Evolutionary conservation across 345 rosid genomes (phyloP), one percentile per base, ranked within the genome.

Genomic region (Theobroma cacao): DNA sequence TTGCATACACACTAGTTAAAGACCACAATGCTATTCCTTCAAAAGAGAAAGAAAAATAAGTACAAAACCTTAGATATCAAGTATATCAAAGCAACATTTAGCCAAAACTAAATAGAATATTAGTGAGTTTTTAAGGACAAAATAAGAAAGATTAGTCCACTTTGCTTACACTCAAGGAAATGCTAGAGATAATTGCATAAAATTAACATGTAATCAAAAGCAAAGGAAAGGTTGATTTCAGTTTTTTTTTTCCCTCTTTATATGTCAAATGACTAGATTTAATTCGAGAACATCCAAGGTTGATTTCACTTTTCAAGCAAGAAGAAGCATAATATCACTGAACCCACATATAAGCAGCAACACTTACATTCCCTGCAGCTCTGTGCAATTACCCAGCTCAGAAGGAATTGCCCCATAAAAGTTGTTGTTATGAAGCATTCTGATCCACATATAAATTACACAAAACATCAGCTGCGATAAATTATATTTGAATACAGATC

Each of bases 301-400:
- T 24, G 60, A 72, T 33, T 33, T 50, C 18, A 33, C 28, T 77
- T 26, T 55, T 43, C 36, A 58, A 69, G 68, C 48, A 45, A 31
- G 40, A 33, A 43, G 40, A 66, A 62, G n/a, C 41, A 58, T 11
- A 3, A 58, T 17, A 28, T 14, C 64, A 28, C 20, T 60, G 64
- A 13, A 60, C 17, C 36, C 1, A 77, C 20, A 55, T 61, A 58
- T n/a, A 43, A 80, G 30, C 20, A 61, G 24, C 28, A 48, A 48
- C 36, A 75, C 97, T 92, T 86, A 95, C 99, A 95, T 30, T 81
- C 77, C 92, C 80, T 83, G 90, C 88, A 94, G 86, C 82, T 86
- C 91, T 3, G 97, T 85, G 87, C 99, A 95, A 86, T 93, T 93
- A 68, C 94, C 91, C 88, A 93, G 82, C 79, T 88, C 91, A n/a